Evolutionary conservation across 2,329 filamentous ascomycete genomes (phyloP).

Genomic region (Herpomyces periplanetae): DNA sequence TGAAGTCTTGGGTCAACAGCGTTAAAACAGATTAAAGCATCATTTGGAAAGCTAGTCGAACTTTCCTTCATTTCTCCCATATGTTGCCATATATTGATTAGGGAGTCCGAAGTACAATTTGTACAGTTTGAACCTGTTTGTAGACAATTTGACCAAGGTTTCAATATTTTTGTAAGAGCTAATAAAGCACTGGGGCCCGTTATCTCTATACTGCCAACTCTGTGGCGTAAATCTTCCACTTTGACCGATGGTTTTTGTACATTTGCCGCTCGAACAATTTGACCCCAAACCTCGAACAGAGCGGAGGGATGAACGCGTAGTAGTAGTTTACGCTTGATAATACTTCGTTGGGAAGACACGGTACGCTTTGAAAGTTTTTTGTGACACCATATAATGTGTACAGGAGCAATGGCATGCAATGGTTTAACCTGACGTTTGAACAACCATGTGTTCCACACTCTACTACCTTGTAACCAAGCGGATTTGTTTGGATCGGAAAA

Average conservation of each 20-base stretch:
- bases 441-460: slow-evolving; percentile 16
- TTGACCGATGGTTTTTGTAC: slow-evolving; percentile 19
- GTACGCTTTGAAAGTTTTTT: no score
- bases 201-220: slow-evolving; percentile 29
- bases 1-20: slow-evolving; percentile 39
- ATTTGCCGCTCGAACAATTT: slow-evolving; percentile 16
- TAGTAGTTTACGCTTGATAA: slow-evolving; percentile 18
- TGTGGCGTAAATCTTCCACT: slow-evolving; percentile 26
- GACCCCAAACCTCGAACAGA: slow-evolving; percentile 25
- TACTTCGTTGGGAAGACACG: no score
- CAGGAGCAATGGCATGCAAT: slow-evolving; percentile 22
- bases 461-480: slow-evolving; percentile 26
- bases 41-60: slow-evolving; percentile 23
- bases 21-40: slow-evolving; percentile 28
- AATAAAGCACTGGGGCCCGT: slow-evolving; percentile 40
- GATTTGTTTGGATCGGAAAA: slow-evolving; percentile 21
- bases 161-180: slow-evolving; percentile 25
- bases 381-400: slow-evolving; percentile 39
- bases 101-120: slow-evolving; percentile 8
- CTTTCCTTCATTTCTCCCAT: slow-evolving; percentile 22
- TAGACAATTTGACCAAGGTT: slow-evolving; percentile 10
- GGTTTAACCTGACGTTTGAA: slow-evolving; percentile 14
- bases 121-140: slow-evolving; percentile 6
- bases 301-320: slow-evolving; percentile 47
- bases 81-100: slow-evolving; percentile 13